Evolutionary conservation across 1,139 yeast genomes (phyloP), one percentile per base, ranked within the genome.

Genomic region (Nadsonia starkeyi-henricii): DNA sequence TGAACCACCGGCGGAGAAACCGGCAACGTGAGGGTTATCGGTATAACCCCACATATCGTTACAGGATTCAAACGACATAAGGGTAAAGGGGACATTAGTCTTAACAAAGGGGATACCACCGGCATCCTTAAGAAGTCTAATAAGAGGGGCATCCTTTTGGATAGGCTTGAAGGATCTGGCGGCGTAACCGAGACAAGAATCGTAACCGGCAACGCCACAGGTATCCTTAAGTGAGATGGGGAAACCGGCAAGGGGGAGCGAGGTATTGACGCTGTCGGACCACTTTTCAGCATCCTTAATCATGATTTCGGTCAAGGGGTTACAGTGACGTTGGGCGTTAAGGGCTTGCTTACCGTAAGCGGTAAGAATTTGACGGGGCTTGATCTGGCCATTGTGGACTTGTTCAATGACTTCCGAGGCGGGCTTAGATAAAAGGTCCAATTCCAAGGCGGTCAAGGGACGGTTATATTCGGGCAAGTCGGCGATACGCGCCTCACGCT

Each of bases 181-280:
- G 26, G 75, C 71, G 57, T 72, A 71, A 5, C 81, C 81, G 43
- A 74, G 61, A 9, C 74, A 66, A 2, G 78, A 68, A 46, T 75
- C 79, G 51, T 71, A 73, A 42, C 81, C 81, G 47, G 64, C 64
- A 45, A 75, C 62, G 51, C 68, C 67, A 52, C 71, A 66, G 42
- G 75, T 71, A 53, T 73, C 77, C 56, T 77, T 77, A 49, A 81
- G 58, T 2, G 85, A 77, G 46, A 81, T 68, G 9, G 88, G 88
- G 50, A 82, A 65, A 2, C 89, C 91, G 48, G 82, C 85, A 36
- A 81, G 63, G 4, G 81, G 80, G 17, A 84, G 83, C 15, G 66
- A 50, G 13, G 48, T 49, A 49, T 63, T 56, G 50, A 54, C 51
- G 13, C 51, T 45, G 17, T 54, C 58, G 15, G 69, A 68, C 59